Percentiles rank a stretch among this genome's conserved stretches.
Conservation (phyloP, 2,329 filamentous ascomycete genomes). For the Macrophomina phaseolina region DNA sequence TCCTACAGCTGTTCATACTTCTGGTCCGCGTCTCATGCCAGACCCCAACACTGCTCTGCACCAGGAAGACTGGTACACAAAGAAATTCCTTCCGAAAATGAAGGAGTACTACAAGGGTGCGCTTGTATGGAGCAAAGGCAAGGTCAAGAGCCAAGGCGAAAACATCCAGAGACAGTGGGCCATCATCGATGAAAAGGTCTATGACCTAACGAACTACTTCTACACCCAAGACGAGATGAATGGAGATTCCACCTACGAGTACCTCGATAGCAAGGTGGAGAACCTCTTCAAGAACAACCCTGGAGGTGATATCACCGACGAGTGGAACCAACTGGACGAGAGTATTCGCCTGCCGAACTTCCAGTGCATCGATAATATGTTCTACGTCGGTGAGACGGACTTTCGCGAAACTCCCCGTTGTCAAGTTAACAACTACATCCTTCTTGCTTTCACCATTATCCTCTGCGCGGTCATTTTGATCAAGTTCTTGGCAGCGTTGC, state of each 20-base stretch:
- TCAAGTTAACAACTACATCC: conserved; percentile 87
- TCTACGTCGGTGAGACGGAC: conserved; percentile 82
- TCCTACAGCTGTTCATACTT: conserved; percentile 68
- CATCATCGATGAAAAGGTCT: conserved; percentile 75
- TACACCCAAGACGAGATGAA: conserved; percentile 70
- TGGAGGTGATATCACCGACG: conserved; percentile 75
- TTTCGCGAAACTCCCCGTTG: conserved; percentile 80
- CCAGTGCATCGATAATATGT: conserved; percentile 81
- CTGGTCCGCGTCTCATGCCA: conserved; percentile 55
- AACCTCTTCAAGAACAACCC: conserved; percentile 75
- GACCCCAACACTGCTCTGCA: conserved; percentile 60
- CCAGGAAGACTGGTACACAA: conserved; percentile 76
- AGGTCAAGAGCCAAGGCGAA: conserved; percentile 69
- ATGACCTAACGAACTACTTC: conserved; percentile 93
- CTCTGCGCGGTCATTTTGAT: conserved; percentile 78
- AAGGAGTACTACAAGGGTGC: conserved; percentile 86
- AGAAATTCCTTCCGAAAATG: conserved; percentile 77
- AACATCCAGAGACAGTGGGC: conserved; percentile 77
- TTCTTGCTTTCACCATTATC: conserved; percentile 85
- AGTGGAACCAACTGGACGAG: conserved; percentile 65
- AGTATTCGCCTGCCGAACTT: conserved; percentile 69
- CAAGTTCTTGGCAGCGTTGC: conserved; percentile 92
- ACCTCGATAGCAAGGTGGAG: conserved; percentile 72
- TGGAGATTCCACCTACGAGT: conserved; percentile 65
- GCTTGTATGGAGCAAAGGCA: conserved; percentile 70